These are phyloP conservation scores for Leccinum subrobustum DNA, from an alignment of 1,284 basidiomycete species.

Conservation along the genomic window DNA sequence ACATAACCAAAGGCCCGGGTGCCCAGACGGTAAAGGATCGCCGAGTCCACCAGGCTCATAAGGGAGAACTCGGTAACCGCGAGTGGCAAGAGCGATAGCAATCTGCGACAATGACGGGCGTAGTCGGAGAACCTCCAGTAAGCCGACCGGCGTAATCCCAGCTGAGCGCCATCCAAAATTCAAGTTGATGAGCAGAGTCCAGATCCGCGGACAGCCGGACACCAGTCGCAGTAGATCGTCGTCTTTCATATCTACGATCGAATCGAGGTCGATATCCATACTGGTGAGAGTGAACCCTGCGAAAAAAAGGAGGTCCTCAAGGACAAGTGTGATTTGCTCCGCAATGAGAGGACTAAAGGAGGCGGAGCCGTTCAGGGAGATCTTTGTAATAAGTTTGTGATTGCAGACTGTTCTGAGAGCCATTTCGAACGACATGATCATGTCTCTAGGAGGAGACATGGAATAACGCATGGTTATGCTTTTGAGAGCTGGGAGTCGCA, in stretches of 20 bases:
- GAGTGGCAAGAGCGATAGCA: not conserved
- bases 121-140: not conserved
- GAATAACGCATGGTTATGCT: too few relatives aligned
- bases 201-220: not conserved
- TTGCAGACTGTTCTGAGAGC: not conserved
- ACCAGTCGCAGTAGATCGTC: constrained; percentile 1
- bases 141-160: not conserved
- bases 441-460: not conserved
- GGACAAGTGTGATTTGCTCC: not conserved
- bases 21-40: not conserved
- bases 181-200: not conserved
- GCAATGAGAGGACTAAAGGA: not conserved
- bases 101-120: not conserved
- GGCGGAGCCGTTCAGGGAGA: not conserved
- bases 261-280: not conserved
- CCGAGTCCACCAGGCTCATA: not conserved
- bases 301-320: not conserved
- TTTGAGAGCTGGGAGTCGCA: too few relatives aligned
- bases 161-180: not conserved
- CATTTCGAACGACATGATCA: not conserved
- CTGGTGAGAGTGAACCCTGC: not conserved
- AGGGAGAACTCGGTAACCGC: not conserved
- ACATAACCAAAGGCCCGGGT: not conserved
- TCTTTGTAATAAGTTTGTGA: not conserved
- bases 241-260: not conserved